These are phyloP conservation scores for Quercus phellos DNA, from an alignment of 331 rosid genomes.

Conservation along the genomic window DNA sequence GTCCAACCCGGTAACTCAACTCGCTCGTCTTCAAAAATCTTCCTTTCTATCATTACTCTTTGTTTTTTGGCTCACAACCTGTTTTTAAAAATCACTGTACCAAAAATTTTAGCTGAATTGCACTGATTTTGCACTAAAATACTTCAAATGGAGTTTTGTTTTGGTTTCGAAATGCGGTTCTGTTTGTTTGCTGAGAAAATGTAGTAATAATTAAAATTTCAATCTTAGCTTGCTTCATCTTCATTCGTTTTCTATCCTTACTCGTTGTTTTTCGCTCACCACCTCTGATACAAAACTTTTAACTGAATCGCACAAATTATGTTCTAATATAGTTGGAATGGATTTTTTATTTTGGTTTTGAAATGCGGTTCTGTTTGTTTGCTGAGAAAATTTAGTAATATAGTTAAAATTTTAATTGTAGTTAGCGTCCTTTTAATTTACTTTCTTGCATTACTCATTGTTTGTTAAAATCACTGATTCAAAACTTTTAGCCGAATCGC, in stretches of 20 bases:
- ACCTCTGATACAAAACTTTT: background rate
- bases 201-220: background rate
- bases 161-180: background rate
- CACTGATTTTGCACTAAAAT: background rate
- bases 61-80: background rate
- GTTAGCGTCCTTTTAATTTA: background rate
- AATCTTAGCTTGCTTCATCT: background rate
- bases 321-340: background rate
- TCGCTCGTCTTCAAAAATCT: background rate
- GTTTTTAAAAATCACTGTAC: background rate
- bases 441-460: background rate
- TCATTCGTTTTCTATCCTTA: background rate
- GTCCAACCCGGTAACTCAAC: slow-evolving; percentile 57
- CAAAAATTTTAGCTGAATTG: background rate
- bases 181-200: background rate
- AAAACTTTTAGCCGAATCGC: background rate
- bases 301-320: background rate
- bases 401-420: background rate
- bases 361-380: background rate
- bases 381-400: background rate
- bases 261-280: background rate
- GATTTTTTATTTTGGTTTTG: background rate
- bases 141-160: background rate
- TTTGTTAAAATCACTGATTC: background rate
- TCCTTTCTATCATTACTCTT: background rate